Base-by-base conservation (phyloP, 2,329 filamentous ascomycete genomes). In the Didymosphaeria variabile region DNA sequence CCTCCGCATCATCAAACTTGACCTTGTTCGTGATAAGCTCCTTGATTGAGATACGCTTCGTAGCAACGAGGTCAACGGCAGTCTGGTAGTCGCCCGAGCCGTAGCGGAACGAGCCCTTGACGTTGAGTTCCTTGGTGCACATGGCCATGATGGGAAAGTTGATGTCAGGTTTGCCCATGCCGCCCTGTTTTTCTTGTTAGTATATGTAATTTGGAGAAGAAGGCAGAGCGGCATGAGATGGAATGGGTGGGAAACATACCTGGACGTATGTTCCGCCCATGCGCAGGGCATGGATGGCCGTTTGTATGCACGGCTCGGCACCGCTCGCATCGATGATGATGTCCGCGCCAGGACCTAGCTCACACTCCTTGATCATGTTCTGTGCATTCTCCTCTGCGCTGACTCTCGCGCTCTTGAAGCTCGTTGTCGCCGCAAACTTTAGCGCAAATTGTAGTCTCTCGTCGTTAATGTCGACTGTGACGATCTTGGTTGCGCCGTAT, bases 91-190 rank as follows among this genome's bases (percentile, higher is more conserved):
- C 94, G 21, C 94, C 94, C 57, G 88, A 87, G 3, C 90, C 90
- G 79, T 98, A 98, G 42, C 94, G 88, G 85, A 98, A 98, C 64
- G 90, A 94, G 23, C 94, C 94, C 75, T 90, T 91, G 50, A 91
- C 86, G 12, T 90, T 96, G 55, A 97, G 84, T 83, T 98, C 94
- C 82, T 97, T 97, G 54, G 89, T 85, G 78, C 93, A 96, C 74
- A 96, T 84, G 5, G 91, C 90, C 87, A 94, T 91, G 77, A 98
- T 97, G 55, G 94, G 94, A 83, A 97, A 97, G 9, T 81, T 91
- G 77, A 97, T 94, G 73, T 97, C 92, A 42, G 88, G 79, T 76
- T 90, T 91, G 73, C 94, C 94, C 93, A 97, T 97, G 58, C 94
- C 94, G 57, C 75, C 77, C 77, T 79, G 26, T 21, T n/a, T 34